Base-by-base conservation (phyloP, 345 rosid species). In the Linum usitatissimum region DNA sequence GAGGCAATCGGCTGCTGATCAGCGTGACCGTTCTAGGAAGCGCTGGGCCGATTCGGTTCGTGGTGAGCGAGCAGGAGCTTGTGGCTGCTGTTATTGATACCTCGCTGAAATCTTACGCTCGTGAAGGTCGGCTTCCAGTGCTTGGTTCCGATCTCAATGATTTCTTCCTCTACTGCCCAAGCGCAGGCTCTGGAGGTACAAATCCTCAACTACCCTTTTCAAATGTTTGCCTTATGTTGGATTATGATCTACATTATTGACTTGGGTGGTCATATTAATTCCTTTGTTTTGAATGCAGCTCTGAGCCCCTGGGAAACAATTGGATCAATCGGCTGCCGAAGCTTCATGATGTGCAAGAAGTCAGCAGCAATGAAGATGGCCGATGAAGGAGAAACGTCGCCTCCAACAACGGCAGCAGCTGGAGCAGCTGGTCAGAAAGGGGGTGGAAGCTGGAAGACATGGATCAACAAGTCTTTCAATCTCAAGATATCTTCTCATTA, bases 101-200 rank as follows among this genome's bases (percentile, higher is more conserved):
- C 30, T 86, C 86, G 17, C 75, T 94, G 69, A 94, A 94, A 70
- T 66, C 73, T 19, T 94, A 94, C 65, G 95, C 99, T 12, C 94
- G 99, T n/a, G 99, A 90, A 70, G 96, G 99, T 49, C 82, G 97
- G 18, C 90, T 90, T n/a, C 99, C 99, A 0, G 71, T 87, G 62
- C 87, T 94, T 34, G 95, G 99, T 15, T 80, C 95, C 13, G 77
- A 90, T 74, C 82, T 86, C 55, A 80, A 86, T 18, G 84, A 81
- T 55, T 94, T 94, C 77, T 66, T 78, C 69, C 96, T 94, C 36
- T 94, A 94, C 51, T 84, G 68, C 59, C 55, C 68, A 61, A 71
- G 75, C 70, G 83, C 78, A 45, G 87, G 87, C 39, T 75, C 90
- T 18, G 89, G 75, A 42, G 86, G 91, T 88, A 72, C 67, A 10